phyloP scores from a whole-genome alignment of 2,329 filamentous ascomycete species.

The Aspergillus udagawae region DNA sequence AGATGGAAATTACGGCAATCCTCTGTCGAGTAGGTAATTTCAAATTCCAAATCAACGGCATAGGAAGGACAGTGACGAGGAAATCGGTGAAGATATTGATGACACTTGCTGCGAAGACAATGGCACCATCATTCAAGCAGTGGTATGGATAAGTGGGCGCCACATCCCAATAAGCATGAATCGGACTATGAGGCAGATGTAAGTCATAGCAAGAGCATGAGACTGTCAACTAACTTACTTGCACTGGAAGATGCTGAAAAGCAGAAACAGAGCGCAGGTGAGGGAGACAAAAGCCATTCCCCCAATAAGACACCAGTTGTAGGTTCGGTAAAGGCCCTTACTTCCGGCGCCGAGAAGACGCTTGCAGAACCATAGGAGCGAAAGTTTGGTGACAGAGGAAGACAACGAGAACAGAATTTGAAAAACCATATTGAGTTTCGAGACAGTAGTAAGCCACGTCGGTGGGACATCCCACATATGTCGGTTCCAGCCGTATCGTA shows the following conservation, averaged over 20 bases:
- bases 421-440: constrained; percentile 35
- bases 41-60: constrained; percentile 40
- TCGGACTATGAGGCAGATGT: constrained; percentile 18
- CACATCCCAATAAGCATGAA: constrained; percentile 32
- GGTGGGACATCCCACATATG: constrained; percentile 41
- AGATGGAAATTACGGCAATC: constrained; percentile 36
- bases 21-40: constrained; percentile 34
- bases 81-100: constrained; percentile 38
- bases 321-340: constrained; percentile 23
- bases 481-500: constrained; percentile 35
- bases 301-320: constrained; percentile 22
- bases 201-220: not conserved
- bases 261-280: constrained; percentile 28
- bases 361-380: constrained; percentile 36
- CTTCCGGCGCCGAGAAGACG: constrained; percentile 27
- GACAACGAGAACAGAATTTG: constrained; percentile 36
- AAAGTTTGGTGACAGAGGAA: constrained; percentile 35
- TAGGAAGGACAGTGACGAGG: constrained; percentile 33
- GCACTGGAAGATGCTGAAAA: constrained; percentile 39
- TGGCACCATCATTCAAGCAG: constrained; percentile 26
- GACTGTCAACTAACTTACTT: constrained; percentile 23
- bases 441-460: constrained; percentile 23
- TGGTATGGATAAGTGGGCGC: constrained; percentile 20
- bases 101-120: constrained; percentile 33
- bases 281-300: constrained; percentile 20